A percentile compares a stretch with the other conserved stretches of the same genome.
phyloP scores from a whole-genome alignment of 2,329 filamentous ascomycete species.

The Botryotinia narcissicola region DNA sequence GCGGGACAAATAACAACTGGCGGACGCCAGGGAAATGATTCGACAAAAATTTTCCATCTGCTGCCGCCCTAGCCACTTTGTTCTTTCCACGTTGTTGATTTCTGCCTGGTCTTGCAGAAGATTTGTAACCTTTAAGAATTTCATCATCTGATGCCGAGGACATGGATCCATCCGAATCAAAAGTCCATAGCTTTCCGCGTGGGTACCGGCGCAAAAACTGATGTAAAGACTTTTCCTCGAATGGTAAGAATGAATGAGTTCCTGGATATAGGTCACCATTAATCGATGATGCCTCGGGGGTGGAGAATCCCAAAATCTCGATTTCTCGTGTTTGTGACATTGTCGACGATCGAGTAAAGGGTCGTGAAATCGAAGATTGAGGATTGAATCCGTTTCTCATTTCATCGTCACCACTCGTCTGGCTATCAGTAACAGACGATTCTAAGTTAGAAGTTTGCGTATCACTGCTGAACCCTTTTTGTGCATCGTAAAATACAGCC shows the following conservation, averaged over 20 bases:
- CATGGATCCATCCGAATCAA: slow-evolving; percentile 44
- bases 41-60: slow-evolving; percentile 39
- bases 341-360: slow-evolving; percentile 8
- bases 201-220: slow-evolving; percentile 45
- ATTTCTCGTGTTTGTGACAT: slow-evolving; percentile 23
- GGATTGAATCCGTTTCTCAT: not conserved
- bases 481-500: slow-evolving; percentile 38
- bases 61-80: slow-evolving; percentile 24
- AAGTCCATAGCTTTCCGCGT: slow-evolving; percentile 48
- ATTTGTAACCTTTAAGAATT: slow-evolving; percentile 4
- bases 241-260: slow-evolving; percentile 30
- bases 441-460: not conserved
- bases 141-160: slow-evolving; percentile 48
- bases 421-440: slow-evolving; percentile 19
- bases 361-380: not conserved
- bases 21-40: slow-evolving; percentile 46
- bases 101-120: slow-evolving; percentile 18
- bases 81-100: slow-evolving; percentile 23
- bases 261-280: slow-evolving; percentile 35
- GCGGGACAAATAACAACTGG: slow-evolving; percentile 48
- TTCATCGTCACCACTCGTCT: slow-evolving; percentile 14
- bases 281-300: slow-evolving; percentile 34
- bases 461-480: slow-evolving; percentile 31
- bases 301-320: slow-evolving; percentile 38
- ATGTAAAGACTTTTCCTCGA: slow-evolving; percentile 35